Conservation (phyloP, 1,139 yeast species). For the Candida sp. region DNA sequence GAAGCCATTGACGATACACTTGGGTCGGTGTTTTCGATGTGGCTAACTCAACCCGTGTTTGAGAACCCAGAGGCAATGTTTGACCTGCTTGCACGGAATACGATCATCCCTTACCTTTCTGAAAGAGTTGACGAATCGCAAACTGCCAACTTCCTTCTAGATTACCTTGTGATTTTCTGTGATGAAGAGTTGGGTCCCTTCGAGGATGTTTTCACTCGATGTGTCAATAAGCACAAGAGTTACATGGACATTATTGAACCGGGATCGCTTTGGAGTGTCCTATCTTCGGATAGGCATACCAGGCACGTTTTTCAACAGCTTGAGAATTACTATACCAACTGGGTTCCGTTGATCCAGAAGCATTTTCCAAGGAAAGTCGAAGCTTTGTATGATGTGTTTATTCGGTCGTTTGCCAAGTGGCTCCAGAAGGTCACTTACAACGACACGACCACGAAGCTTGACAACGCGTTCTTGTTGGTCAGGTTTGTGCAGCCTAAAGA, state of each 20-base stretch:
- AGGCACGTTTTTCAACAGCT: no score
- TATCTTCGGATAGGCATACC: neutral
- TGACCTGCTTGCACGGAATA: slow-evolving; percentile 18
- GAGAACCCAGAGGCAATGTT: slow-evolving; percentile 9
- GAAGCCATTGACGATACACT: neutral
- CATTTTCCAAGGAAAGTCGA: slow-evolving; percentile 2
- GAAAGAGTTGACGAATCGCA: neutral
- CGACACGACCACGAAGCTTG: slow-evolving; percentile 6
- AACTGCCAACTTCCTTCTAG: slow-evolving; percentile 14
- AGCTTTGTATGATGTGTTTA: slow-evolving; percentile 1
- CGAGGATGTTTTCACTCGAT: slow-evolving; percentile 12
- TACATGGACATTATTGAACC: slow-evolving; percentile 15
- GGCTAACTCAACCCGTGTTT: slow-evolving; percentile 4
- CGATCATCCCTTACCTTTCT: slow-evolving; percentile 19
- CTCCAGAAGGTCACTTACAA: neutral
- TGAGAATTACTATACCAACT: slow-evolving; percentile 1
- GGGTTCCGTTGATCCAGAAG: slow-evolving; percentile 7
- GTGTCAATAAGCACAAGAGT: slow-evolving; percentile 15
- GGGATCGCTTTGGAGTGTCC: slow-evolving; percentile 21
- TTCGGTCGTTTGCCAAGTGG: slow-evolving; percentile 8
- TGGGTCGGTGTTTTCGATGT: neutral
- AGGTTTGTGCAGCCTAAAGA: slow-evolving; percentile 4
- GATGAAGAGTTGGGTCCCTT: slow-evolving; percentile 18
- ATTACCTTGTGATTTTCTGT: slow-evolving; percentile 21
- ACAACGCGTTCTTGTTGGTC: neutral